Percentiles rank a stretch among this genome's conserved stretches.
phyloP scores from a whole-genome alignment of 192 early-diverging fungal species.

The Coemansia sp. region DNA sequence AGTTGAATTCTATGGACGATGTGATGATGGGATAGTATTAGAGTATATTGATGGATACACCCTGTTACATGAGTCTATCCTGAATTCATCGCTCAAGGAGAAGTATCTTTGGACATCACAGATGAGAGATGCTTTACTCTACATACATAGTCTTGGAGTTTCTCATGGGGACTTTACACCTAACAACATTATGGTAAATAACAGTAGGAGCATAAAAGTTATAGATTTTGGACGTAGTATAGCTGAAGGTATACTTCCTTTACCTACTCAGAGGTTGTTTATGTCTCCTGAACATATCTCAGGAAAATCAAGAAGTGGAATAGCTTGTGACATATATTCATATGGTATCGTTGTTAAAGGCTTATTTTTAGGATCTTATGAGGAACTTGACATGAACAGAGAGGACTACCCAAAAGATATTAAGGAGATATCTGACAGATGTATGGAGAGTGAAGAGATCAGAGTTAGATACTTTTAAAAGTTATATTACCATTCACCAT shows the following conservation, averaged over 20 bases:
- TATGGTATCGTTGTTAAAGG: conserved; percentile 1
- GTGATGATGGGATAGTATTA: neutral
- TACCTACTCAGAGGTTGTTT: conserved; percentile 3
- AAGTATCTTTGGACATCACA: neutral
- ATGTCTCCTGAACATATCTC: conserved; percentile 5
- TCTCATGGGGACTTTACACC: conserved; percentile 3
- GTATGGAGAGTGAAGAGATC: too few species aligned
- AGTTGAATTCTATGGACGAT: neutral
- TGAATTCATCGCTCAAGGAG: neutral
- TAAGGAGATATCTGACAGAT: neutral
- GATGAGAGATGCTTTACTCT: conserved; percentile 1
- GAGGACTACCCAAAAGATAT: neutral
- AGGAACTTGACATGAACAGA: neutral
- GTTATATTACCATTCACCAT: too few species aligned
- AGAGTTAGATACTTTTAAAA: too few species aligned
- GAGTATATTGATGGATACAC: neutral
- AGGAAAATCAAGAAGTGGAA: conserved; percentile 1
- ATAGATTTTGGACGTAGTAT: conserved; percentile 6
- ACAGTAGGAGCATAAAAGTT: neutral
- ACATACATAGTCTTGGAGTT: neutral
- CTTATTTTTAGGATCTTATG: neutral
- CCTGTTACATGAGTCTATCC: neutral
- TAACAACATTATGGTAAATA: neutral
- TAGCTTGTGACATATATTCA: conserved; percentile 1
- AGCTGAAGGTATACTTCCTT: neutral